Evolutionary conservation across 257 asterid species (phyloP).

Genomic region (Nyctanthes arbortristis): DNA sequence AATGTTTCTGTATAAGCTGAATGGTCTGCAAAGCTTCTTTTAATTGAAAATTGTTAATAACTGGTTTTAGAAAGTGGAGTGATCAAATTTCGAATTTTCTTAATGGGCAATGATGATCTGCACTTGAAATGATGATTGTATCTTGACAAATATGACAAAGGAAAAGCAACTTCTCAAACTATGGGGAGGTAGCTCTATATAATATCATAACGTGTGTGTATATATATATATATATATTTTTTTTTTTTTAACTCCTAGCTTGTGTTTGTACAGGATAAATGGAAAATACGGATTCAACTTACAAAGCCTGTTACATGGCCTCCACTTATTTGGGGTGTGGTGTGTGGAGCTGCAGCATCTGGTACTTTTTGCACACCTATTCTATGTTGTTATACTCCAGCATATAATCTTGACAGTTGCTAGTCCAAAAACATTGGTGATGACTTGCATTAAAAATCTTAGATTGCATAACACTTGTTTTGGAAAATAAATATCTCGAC

Average conservation of each 20-base stretch:
- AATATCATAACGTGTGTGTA: background rate
- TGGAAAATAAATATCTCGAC: constrained; percentile 1
- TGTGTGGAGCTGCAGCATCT: constrained; percentile 98
- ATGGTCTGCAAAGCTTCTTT: background rate
- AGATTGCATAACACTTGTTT: constrained; percentile 10
- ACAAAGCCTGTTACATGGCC: constrained; percentile 98
- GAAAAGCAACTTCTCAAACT: background rate
- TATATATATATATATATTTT: too few relatives aligned
- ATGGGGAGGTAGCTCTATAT: background rate
- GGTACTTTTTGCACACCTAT: constrained; percentile 42
- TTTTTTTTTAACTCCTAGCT: background rate
- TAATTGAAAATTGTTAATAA: background rate
- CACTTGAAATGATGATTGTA: background rate
- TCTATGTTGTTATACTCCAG: constrained; percentile 2
- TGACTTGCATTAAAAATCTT: background rate
- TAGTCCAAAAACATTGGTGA: background rate
- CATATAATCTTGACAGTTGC: background rate
- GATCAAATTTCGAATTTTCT: background rate
- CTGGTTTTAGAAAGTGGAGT: background rate
- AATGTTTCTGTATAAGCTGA: background rate
- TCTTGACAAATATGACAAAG: background rate
- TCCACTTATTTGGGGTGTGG: constrained; percentile 98
- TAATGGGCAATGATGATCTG: background rate
- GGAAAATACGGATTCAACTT: constrained; percentile 93
- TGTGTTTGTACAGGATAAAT: constrained; percentile 55